Base-by-base conservation (phyloP, 2,329 filamentous ascomycete species). In the Claviceps pazoutovae region DNA sequence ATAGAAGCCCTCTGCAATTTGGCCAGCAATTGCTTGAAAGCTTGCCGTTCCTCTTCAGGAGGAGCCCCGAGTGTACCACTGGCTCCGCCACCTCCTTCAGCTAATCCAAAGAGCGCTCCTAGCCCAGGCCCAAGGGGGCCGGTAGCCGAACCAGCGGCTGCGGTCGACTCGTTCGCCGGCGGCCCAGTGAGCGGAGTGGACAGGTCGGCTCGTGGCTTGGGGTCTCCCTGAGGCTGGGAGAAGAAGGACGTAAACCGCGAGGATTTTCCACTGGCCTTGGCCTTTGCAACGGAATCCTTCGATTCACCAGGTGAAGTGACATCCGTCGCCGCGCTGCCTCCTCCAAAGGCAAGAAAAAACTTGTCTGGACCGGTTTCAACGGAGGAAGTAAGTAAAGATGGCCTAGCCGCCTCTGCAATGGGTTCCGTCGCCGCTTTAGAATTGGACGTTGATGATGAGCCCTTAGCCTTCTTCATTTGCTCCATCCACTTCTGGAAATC, bases 401-500 rank as follows among this genome's bases (percentile, higher is more conserved):
- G 68, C 52, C 75, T 78, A 54, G 79, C 75, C 8, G 66, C 62
- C 54, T 78, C 76, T 42, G 63, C 55, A 16, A 62, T 60, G 21
- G 67, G 59, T 34, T 68, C 70, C 17, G 66, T 53, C 45, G 66
- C 60, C 17, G 68, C 60, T 4, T 64, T 52, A 38, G 60, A 55
- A 14, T 59, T 54, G 5, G 67, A 60, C 47, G 58, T 30, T 19
- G 54, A 46, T 17, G 52, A 51, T 39, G 50, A 65, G 54, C 64
- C 69, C 60, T 74, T 79, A 55, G 79, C 76, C 41, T 82, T 82
- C 66, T 86, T 91, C 88, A 94, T 94, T 56, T 77, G 78, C 60
- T 94, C 88, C 75, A 95, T 95, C 82, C 91, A 96, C 58, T 87
- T 87, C 69, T 94, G 84, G 66, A 96, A 94, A 58, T 96, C 90